phyloP scores from a whole-genome alignment of 1,139 yeast genomes.

The Taphrina pruni region DNA sequence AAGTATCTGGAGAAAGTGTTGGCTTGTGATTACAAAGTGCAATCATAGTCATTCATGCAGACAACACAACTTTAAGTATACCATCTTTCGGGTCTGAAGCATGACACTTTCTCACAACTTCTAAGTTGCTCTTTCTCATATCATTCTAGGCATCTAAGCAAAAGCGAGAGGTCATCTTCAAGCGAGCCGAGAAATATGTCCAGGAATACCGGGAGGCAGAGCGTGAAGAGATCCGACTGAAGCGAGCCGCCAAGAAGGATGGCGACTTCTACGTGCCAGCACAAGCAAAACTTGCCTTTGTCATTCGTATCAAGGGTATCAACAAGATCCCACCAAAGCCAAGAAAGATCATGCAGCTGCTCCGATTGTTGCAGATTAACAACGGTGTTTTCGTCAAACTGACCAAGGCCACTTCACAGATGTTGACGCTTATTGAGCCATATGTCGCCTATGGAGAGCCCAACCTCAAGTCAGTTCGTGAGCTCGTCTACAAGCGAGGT shows the following conservation, averaged over 20 bases:
- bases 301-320: slow-evolving; percentile 99
- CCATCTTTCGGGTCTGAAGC: slow-evolving; percentile 97
- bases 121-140: background rate
- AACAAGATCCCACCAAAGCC: slow-evolving; percentile 99
- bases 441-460: slow-evolving; percentile 99
- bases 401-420: slow-evolving; percentile 98
- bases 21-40: slow-evolving; percentile 42
- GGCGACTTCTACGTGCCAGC: slow-evolving; percentile 98
- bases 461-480: slow-evolving; percentile 91
- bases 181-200: slow-evolving; percentile 98
- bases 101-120: slow-evolving; percentile 33
- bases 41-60: slow-evolving; percentile 42
- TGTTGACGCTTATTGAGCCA: slow-evolving; percentile 97
- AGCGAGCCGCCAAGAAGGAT: slow-evolving; percentile 95
- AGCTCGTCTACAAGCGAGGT: slow-evolving; percentile 99
- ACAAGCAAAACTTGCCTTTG: slow-evolving; percentile 94
- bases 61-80: slow-evolving; percentile 52
- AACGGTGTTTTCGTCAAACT: slow-evolving; percentile 97
- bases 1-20: slow-evolving; percentile 40
- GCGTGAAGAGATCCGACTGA: slow-evolving; percentile 88
- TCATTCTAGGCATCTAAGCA: slow-evolving; percentile 49
- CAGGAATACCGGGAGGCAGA: slow-evolving; percentile 95
- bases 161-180: slow-evolving; percentile 93
- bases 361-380: slow-evolving; percentile 97
- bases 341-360: slow-evolving; percentile 97